Base-by-base conservation (phyloP, 164 flowering plant genomes). In the Nymphaea thermarum region DNA sequence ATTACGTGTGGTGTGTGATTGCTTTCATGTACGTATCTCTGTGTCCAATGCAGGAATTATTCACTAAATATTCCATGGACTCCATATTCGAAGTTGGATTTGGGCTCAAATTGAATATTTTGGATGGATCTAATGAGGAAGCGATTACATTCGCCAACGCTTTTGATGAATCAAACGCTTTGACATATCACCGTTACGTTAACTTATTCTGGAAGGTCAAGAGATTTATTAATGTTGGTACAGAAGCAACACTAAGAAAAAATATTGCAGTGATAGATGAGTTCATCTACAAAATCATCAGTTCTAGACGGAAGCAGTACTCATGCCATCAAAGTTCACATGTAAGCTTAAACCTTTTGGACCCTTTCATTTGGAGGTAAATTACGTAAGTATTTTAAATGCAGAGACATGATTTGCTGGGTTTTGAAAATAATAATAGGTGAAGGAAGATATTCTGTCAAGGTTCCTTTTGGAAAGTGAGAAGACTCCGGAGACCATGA, bases 401-500 rank as follows among this genome's bases (percentile, higher is more conserved):
- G 55, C 12, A 6, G 12, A 47, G 7, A 47, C 7, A 47, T 2
- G 7, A 7, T 47, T 60, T 63, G 17, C 43, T 42, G 16, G 55
- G 4, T 44, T 45, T 70, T 78, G 82, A 66, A 15, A 18, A 67
- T 65, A 47, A 47, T 2, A 45, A 45, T 45, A 45, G 53, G 7
- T 45, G 3, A 83, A 78, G 66, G 83, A 74, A 63, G 87, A 86
- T 44, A 74, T 82, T 64, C 72, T 84, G 45, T 83, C 91, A 43
- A 82, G 88, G 71, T 84, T 86, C 72, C 69, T 84, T 44, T 17
- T 74, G 65, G 79, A 75, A 60, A 80, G 79, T 11, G 70, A 77
- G 66, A 83, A 76, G 66, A 78, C 79, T 71, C 83, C 84, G 8
- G 65, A 68, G 61, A 77, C 69, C 42, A 75, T 74, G 78, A 77